Evolutionary conservation across 306 rosid species (phyloP).

Genomic region (Inga oerstediana): DNA sequence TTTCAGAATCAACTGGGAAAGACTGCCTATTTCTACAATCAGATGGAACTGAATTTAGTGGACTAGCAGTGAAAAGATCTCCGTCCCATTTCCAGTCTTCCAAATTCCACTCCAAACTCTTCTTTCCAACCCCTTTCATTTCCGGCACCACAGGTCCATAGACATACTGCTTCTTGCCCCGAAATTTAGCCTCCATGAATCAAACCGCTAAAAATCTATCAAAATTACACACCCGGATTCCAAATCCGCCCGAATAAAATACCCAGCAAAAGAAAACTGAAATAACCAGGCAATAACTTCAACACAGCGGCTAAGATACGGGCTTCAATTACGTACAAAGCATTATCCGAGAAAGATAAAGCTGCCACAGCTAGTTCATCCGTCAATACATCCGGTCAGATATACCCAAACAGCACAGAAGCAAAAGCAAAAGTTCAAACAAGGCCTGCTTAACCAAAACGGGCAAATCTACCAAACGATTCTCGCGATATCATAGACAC

Average conservation of each 20-base stretch:
- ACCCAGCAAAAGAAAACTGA: constrained; percentile 35
- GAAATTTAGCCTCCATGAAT: constrained; percentile 66
- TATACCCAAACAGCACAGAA: constrained; percentile 33
- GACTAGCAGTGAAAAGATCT: constrained; percentile 74
- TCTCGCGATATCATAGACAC: constrained; percentile 9
- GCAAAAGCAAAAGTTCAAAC: constrained; percentile 44
- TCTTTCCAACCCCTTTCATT: constrained; percentile 60
- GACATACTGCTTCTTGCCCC: constrained; percentile 51
- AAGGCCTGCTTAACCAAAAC: constrained; percentile 46
- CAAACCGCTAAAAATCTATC: constrained; percentile 16
- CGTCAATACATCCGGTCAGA: constrained; percentile 32
- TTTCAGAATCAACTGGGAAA: constrained; percentile 60
- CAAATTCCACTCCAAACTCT: constrained; percentile 84
- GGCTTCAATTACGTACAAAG: constrained; percentile 20
- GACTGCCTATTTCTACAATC: constrained; percentile 57
- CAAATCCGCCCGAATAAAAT: constrained; percentile 34
- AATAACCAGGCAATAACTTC: constrained; percentile 15
- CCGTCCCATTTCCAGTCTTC: constrained; percentile 88
- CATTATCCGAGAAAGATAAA: constrained; percentile 2
- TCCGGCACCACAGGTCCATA: constrained; percentile 51
- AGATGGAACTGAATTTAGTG: constrained; percentile 59
- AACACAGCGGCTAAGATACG: constrained; percentile 16
- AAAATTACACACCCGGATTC: constrained; percentile 41
- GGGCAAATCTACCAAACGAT: constrained; percentile 23
- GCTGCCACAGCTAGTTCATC: constrained; percentile 30